Base-by-base conservation (phyloP, 805 yeast genomes). In the Spathaspora hagerdaliae region DNA sequence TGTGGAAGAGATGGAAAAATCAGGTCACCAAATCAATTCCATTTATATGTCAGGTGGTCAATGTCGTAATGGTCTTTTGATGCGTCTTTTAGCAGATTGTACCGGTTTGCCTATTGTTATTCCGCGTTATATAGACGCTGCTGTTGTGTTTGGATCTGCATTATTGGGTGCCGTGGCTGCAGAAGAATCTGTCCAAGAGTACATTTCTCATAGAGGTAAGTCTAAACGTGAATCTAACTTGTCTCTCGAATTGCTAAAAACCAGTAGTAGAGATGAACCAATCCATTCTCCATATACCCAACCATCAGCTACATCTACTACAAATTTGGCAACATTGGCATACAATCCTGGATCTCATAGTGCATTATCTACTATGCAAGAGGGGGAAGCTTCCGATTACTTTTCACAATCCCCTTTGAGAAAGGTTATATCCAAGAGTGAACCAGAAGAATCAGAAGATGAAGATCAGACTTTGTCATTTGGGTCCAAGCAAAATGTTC, bases 1-100 rank as follows among this genome's bases (percentile, higher is more conserved):
- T 59, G 83, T 92, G 32, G 94, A 87, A 54, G 82, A 83, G 50
- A 85, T 94, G 89, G 83, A 81, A 54, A 67, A 73, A 45, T 73
- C 86, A 2, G 99, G 99, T 1, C 96, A 92, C 68, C 53, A 71
- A 9, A 78, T 94, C 51, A 72, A 77, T 14, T 77, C 88, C 19
- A 82, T 94, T 50, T 94, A 84, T 68, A 83, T 94, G 83, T 83
- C 92, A 50, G 99, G 99, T 46, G 98, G 99, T 31, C 99, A 94
- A 65, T 91, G 97, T 65, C 81, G 97, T 60, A 94, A 94, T 65
- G 86, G 90, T 13, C 71, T 94, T 46, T 75, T 94, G 50, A 90
- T 94, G 83, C 78, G 95, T 68, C 69, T 94, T 49, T 77, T 94
- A 63, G 96, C 97, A 1, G 95, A 92, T 57, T 87, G 96, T 60